Evolutionary conservation across 1,284 basidiomycete species (phyloP).

Genomic region (Calocybe gambosa): DNA sequence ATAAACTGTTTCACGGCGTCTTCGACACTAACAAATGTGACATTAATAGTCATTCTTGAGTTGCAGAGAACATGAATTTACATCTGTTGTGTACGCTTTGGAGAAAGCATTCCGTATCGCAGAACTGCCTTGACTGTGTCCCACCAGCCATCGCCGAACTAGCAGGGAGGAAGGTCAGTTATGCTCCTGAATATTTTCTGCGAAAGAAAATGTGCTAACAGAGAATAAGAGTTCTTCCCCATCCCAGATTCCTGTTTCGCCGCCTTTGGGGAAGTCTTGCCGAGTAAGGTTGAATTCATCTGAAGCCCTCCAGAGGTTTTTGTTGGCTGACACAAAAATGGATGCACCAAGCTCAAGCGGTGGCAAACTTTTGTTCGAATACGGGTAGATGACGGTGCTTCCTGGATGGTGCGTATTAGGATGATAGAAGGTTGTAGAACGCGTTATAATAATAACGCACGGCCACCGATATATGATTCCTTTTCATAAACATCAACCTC

Average conservation of each 20-base stretch:
- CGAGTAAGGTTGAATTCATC: slow-evolving; percentile 74
- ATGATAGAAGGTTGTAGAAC: slow-evolving; percentile 5
- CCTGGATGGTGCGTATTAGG: slow-evolving; percentile 39
- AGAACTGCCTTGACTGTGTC: slow-evolving; percentile 67
- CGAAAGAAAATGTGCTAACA: slow-evolving; percentile 32
- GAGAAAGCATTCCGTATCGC: slow-evolving; percentile 77
- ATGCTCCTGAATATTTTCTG: neutral
- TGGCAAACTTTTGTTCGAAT: slow-evolving; percentile 54
- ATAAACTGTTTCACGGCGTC: slow-evolving; percentile 50
- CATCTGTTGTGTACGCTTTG: slow-evolving; percentile 53
- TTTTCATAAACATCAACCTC: slow-evolving; percentile 83
- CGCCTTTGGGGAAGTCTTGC: slow-evolving; percentile 40
- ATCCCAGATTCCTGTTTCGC: slow-evolving; percentile 75
- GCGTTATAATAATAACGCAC: slow-evolving; percentile 44
- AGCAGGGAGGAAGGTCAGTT: slow-evolving; percentile 16
- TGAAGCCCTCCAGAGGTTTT: slow-evolving; percentile 77
- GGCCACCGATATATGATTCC: slow-evolving; percentile 72
- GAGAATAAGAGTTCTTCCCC: slow-evolving; percentile 68
- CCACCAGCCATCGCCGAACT: slow-evolving; percentile 65
- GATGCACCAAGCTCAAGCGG: slow-evolving; percentile 84
- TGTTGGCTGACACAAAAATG: slow-evolving; percentile 81
- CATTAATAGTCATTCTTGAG: neutral
- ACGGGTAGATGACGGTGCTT: slow-evolving; percentile 73
- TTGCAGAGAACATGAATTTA: slow-evolving; percentile 27
- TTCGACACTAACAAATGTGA: slow-evolving; percentile 43